Evolutionary conservation across 2,329 filamentous ascomycete genomes (phyloP), one percentile per base, ranked within the genome.

Genomic region (Sclerotinia spermophila): DNA sequence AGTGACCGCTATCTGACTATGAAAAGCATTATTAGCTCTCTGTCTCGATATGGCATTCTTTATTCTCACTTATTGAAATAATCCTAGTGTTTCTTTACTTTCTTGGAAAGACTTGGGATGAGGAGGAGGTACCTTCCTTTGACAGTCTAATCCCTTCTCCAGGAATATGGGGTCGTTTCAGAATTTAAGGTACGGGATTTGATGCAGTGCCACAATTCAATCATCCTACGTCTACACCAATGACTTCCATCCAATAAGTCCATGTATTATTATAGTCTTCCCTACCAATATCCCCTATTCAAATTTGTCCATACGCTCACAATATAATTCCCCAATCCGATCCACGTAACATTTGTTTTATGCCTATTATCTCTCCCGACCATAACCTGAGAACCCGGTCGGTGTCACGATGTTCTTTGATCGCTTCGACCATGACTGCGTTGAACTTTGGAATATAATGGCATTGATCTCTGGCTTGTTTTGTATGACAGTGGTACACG

Each of bases 401-500:
- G 30, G 24, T 33, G 53, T 62, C 56, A 30, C 17, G 24, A 24
- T 30, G 17, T 59, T 56, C 56, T 27, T 42, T 33, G 8, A 10
- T 58, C 38, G 51, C 40, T 45, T 45, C 27, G 48, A 19, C 38
- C 24, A 11, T 24, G 65, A 58, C 24, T 55, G 35, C 24, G 42
- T 42, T 30, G 67, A 42, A 51, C 67, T 40, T 55, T 53, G 13
- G 3, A 62, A 35, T 45, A 35, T 55, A 69, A 69, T 62, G 67
- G 67, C 67, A 61, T 69, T 69, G 56, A 69, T 65, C 59, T 45
- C 21, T 44, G 44, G n/a, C 56, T 69, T 69, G 67, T 69, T 69
- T 69, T 53, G 51, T 62, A 61, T 61, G 33, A 33, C 5, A 35
- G n/a, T 61, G 38, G 64, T 44, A 56, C 64, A 40, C 48, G 56